phyloP scores from a whole-genome alignment of 441 rosid species.

The Dalechampia spathulata region DNA sequence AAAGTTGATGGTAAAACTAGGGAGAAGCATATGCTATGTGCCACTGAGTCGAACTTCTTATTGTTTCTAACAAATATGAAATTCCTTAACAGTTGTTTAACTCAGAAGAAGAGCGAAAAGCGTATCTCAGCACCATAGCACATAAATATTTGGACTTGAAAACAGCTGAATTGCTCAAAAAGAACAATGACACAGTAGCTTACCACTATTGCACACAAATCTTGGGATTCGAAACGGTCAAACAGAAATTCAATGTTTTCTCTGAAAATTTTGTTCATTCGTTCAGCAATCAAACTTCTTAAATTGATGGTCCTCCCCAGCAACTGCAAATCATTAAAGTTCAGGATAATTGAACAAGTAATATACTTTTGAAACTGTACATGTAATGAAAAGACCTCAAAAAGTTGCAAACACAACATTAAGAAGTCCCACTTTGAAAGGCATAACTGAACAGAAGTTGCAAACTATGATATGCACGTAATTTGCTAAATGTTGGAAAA shows the following conservation, averaged over 20 bases:
- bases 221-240: constrained; percentile 97
- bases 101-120: no score
- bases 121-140: no score
- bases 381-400: not conserved
- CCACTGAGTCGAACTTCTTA: not conserved
- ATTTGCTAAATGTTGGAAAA: no score
- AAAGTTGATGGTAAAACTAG: not conserved
- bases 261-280: constrained; percentile 93
- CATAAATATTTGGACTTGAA: constrained; percentile 7
- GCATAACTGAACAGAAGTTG: no score
- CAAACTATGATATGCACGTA: no score
- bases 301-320: constrained; percentile 93
- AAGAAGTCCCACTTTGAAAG: no score
- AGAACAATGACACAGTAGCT: constrained; percentile 18
- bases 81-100: constrained; percentile 3
- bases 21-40: not conserved
- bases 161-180: constrained; percentile 6
- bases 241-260: constrained; percentile 97
- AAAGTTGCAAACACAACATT: not conserved
- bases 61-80: not conserved
- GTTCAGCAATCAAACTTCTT: constrained; percentile 83
- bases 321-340: constrained; percentile 44
- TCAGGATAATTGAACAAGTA: constrained; percentile 14
- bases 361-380: not conserved
- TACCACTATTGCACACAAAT: constrained; percentile 93